phyloP scores from a whole-genome alignment of 306 rosid genomes.

The Crotalaria pallida region DNA sequence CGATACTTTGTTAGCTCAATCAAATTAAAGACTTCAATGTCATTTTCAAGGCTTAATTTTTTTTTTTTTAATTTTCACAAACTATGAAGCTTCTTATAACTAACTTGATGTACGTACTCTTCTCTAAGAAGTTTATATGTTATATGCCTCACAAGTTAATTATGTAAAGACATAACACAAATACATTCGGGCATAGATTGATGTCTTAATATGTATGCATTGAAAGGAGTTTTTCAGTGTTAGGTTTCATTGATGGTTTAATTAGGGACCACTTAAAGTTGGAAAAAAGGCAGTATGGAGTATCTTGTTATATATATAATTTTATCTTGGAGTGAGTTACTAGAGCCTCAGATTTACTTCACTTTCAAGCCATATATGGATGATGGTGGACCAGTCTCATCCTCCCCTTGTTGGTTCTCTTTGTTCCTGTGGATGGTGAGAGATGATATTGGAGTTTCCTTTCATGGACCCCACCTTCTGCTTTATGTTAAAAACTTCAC shows the following conservation, averaged over 20 bases:
- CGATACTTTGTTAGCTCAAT: neutral
- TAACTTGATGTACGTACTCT: neutral
- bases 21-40: neutral
- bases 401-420: constrained; percentile 48
- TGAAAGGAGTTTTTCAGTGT: constrained; percentile 29
- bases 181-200: constrained; percentile 4
- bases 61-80: too few species aligned
- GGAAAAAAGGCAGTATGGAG: constrained; percentile 12
- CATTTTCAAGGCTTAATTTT: neutral
- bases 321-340: constrained; percentile 30
- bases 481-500: constrained; percentile 8
- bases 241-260: constrained; percentile 22
- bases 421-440: constrained; percentile 36
- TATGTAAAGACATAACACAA: neutral
- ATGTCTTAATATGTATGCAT: constrained; percentile 22
- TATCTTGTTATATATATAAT: constrained; percentile 19
- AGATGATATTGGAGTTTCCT: constrained; percentile 36
- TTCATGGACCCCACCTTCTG: constrained; percentile 45
- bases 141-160: neutral
- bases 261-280: constrained; percentile 44
- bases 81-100: neutral
- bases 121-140: neutral
- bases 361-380: constrained; percentile 31
- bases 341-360: constrained; percentile 33
- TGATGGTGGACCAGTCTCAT: constrained; percentile 39